Evolutionary conservation across 768 basidiomycete genomes (phyloP).

Genomic region (Dentipellis fragilis): DNA sequence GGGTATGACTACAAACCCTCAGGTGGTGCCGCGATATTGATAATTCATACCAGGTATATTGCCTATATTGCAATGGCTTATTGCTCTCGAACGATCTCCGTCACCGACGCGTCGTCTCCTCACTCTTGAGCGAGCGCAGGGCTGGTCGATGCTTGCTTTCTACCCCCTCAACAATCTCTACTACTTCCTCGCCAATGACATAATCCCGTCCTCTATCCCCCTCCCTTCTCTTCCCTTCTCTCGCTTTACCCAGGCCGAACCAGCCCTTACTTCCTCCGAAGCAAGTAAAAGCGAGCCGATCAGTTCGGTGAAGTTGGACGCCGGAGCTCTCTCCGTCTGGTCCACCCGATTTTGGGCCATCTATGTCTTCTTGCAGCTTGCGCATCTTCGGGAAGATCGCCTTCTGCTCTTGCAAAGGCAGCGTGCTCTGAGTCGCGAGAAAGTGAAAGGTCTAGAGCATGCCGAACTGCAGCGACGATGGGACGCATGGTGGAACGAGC

Average conservation of each 20-base stretch:
- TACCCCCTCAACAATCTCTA: constrained; percentile 73
- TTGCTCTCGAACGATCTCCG: constrained; percentile 60
- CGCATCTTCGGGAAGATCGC: constrained; percentile 60
- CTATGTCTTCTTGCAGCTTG: constrained; percentile 70
- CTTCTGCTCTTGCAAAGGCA: constrained; percentile 47
- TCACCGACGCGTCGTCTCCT: constrained; percentile 62
- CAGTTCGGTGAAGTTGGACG: constrained; percentile 29
- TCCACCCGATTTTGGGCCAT: constrained; percentile 76
- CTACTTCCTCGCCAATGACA: constrained; percentile 50
- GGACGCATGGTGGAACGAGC: constrained; percentile 62
- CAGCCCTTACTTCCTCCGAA: constrained; percentile 12
- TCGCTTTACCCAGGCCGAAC: constrained; percentile 25
- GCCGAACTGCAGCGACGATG: constrained; percentile 47
- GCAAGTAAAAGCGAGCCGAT: constrained; percentile 18
- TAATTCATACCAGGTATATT: constrained; percentile 43
- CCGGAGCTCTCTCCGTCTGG: constrained; percentile 47
- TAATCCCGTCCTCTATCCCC: constrained; percentile 48
- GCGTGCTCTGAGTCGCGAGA: constrained; percentile 31
- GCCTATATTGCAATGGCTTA: constrained; percentile 73
- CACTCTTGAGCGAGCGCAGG: constrained; percentile 73
- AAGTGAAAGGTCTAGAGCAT: constrained; percentile 50
- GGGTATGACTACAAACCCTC: constrained; percentile 41
- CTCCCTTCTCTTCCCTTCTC: constrained; percentile 20
- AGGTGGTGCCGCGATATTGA: background rate
- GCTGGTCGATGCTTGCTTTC: constrained; percentile 67